Percentiles rank a stretch among this genome's conserved stretches.
Evolutionary conservation across 2,329 filamentous ascomycete genomes (phyloP).

Genomic region (Ceratocystis albifundus): DNA sequence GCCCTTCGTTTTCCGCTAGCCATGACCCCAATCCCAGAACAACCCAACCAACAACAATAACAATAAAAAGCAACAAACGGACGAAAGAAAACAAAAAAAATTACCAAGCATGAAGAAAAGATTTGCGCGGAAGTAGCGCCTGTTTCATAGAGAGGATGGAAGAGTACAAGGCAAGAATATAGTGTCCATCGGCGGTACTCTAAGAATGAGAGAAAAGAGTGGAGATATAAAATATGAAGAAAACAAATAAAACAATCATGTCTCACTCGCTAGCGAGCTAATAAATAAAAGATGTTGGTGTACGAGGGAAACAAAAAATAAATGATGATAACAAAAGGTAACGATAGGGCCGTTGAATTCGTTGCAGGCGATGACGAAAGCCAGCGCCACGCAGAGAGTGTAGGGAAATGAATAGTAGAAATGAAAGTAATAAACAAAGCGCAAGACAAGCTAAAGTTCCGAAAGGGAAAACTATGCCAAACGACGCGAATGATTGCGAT

Average conservation of each 20-base stretch:
- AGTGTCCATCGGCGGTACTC: conserved; percentile 2
- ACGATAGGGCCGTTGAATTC: conserved; percentile 14
- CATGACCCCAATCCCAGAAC: conserved; percentile 7
- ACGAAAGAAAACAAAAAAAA: background rate
- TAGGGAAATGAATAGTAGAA: background rate
- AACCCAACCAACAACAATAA: conserved; percentile 6
- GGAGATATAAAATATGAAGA: background rate
- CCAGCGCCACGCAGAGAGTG: conserved; percentile 7
- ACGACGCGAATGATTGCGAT: background rate
- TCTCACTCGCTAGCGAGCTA: background rate
- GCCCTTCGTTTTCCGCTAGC: conserved; percentile 8
- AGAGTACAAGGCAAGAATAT: conserved; percentile 16
- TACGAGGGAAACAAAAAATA: conserved; percentile 15
- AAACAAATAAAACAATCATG: conserved; percentile 12
- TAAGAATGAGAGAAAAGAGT: background rate
- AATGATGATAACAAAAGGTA: conserved; percentile 13
- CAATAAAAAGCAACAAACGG: background rate
- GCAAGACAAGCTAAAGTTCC: background rate
- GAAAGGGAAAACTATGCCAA: background rate
- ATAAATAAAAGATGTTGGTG: conserved; percentile 6
- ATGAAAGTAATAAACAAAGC: background rate
- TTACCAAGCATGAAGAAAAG: background rate
- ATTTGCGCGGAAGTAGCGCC: background rate
- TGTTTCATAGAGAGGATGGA: background rate
- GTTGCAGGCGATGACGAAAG: conserved; percentile 12